These are phyloP conservation scores for Aspergillus flavus DNA, from an alignment of 2,329 filamentous ascomycete genomes.

Conservation along the genomic window DNA sequence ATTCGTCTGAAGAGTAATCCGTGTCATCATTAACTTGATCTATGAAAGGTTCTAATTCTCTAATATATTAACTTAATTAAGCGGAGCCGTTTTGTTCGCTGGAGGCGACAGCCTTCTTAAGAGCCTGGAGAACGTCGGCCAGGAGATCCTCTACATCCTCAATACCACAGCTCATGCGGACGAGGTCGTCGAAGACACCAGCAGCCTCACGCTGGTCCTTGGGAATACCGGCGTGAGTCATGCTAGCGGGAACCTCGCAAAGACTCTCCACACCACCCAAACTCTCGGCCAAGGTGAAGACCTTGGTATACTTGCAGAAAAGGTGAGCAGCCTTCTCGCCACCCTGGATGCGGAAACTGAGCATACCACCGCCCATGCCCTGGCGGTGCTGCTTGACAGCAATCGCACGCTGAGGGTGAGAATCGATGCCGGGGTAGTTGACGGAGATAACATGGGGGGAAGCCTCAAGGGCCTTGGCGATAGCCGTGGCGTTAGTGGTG, in stretches of 20 bases:
- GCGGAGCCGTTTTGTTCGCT: slow-evolving; percentile 41
- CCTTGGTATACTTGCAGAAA: slow-evolving; percentile 85
- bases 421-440: slow-evolving; percentile 91
- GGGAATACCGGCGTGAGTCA: slow-evolving; percentile 97
- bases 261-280: slow-evolving; percentile 91
- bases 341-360: slow-evolving; percentile 90
- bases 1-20: not conserved
- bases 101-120: slow-evolving; percentile 71
- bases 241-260: slow-evolving; percentile 87
- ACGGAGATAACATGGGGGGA: slow-evolving; percentile 83
- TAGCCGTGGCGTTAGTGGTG: slow-evolving; percentile 74
- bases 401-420: slow-evolving; percentile 83
- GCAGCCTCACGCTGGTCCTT: slow-evolving; percentile 86
- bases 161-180: slow-evolving; percentile 89
- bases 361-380: slow-evolving; percentile 95
- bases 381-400: slow-evolving; percentile 89
- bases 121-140: slow-evolving; percentile 77
- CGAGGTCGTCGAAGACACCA: slow-evolving; percentile 92
- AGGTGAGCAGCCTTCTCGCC: slow-evolving; percentile 82
- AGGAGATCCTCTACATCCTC: slow-evolving; percentile 87
- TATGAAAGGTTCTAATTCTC: slow-evolving; percentile 13
- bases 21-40: slow-evolving; percentile 13
- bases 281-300: slow-evolving; percentile 93
- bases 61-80: slow-evolving; percentile 13
- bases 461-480: slow-evolving; percentile 75